Percentiles rank a stretch among this genome's conserved stretches.
Conservation (phyloP, 164 flowering plant genomes). For the Magnolia officinalis region DNA sequence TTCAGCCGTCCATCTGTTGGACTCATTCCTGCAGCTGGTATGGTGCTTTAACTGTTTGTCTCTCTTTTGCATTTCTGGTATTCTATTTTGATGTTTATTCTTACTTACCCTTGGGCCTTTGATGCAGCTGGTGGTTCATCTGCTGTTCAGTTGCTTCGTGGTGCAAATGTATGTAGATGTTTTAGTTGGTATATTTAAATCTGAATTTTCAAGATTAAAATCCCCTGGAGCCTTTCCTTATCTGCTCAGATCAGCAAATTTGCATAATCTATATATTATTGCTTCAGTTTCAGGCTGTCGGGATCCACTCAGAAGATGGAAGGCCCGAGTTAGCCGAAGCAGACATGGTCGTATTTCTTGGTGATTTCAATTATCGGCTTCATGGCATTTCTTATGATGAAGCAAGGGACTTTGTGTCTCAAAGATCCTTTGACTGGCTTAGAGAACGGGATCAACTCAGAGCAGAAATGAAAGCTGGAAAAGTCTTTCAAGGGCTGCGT, state of each 20-base stretch:
- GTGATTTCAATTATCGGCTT: constrained; percentile 95
- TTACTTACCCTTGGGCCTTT: constrained; percentile 33
- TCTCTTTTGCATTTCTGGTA: neutral
- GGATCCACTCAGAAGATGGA: constrained; percentile 51
- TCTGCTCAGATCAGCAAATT: neutral
- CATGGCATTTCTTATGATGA: constrained; percentile 94
- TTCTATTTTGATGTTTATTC: constrained; percentile 36
- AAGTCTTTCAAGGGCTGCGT: constrained; percentile 96
- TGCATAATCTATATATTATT: neutral
- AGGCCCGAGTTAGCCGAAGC: constrained; percentile 87
- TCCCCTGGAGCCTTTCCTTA: neutral
- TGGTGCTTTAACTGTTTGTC: neutral
- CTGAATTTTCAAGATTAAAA: neutral
- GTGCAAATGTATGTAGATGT: constrained; percentile 51
- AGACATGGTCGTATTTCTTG: constrained; percentile 85
- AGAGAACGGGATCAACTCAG: constrained; percentile 95
- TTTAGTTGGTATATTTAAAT: neutral
- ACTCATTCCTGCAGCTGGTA: constrained; percentile 69
- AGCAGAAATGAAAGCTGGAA: constrained; percentile 93
- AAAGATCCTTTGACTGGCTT: constrained; percentile 98
- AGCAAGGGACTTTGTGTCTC: constrained; percentile 95
- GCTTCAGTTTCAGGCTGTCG: neutral
- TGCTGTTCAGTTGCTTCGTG: constrained; percentile 45
- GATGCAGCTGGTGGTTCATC: constrained; percentile 71
- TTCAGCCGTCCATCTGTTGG: constrained; percentile 66